Conservation (phyloP, 1,284 basidiomycete species). For the Cryptococcus sp. region DNA sequence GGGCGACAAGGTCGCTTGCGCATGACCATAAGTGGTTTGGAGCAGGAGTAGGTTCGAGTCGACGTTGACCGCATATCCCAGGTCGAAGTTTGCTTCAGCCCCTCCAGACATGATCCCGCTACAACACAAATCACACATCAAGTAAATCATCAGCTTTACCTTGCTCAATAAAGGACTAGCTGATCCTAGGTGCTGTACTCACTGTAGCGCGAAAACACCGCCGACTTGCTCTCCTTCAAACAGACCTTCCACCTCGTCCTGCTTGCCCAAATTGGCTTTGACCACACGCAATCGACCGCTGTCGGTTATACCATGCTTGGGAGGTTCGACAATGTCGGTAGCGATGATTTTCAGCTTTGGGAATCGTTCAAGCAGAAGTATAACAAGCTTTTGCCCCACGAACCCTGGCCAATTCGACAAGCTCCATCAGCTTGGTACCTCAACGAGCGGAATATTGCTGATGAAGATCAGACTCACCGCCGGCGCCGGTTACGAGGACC, state of each 20-base stretch:
- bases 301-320: constrained; percentile 51
- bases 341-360: constrained; percentile 59
- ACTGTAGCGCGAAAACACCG: constrained; percentile 52
- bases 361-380: constrained; percentile 54
- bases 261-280: constrained; percentile 60
- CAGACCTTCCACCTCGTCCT: constrained; percentile 53
- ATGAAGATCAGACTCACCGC: constrained; percentile 48
- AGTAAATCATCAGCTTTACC: neutral
- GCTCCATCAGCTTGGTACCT: neutral
- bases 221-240: constrained; percentile 50
- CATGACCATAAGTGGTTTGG: constrained; percentile 56
- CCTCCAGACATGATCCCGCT: constrained; percentile 69
- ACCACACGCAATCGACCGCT: constrained; percentile 49
- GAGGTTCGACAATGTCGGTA: constrained; percentile 61
- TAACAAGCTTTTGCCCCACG: constrained; percentile 51
- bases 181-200: constrained; percentile 21
- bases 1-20: constrained; percentile 24
- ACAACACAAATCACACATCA: no score
- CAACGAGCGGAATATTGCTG: neutral
- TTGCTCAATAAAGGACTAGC: neutral
- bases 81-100: constrained; percentile 64
- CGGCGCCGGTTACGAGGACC: constrained; percentile 63
- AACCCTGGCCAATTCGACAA: constrained; percentile 36
- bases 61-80: constrained; percentile 63
- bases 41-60: constrained; percentile 62